Base-by-base conservation (phyloP, 345 rosid genomes). In the Moringa oleifera region DNA sequence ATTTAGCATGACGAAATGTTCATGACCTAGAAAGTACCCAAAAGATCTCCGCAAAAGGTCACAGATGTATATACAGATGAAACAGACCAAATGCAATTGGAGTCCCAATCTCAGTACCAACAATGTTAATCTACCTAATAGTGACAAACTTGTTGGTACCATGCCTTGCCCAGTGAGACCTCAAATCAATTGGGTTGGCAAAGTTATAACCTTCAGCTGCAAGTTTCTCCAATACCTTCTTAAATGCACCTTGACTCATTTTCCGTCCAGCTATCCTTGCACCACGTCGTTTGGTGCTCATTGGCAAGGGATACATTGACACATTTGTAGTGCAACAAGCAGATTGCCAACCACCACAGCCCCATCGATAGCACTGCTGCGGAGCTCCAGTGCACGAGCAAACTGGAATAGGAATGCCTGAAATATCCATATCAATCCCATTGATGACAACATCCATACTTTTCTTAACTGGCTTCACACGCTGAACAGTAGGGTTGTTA, bases 131-230 rank as follows among this genome's bases (percentile, higher is more conserved):
- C 90, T 90, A 94, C 80, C 96, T 94, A 86, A 94, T 94, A 2
- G 99, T 94, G 74, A 94, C 96, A 31, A 90, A 90, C 91, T 91
- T 94, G 84, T 90, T 90, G 69, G 99, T 94, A 37, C 99, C 99
- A 77, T 94, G 99, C 78, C 85, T 88, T 4, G 99, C 97, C 99
- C 99, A 94, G 73, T 94, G 88, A 55, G 79, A 70, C 87, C 87
- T 89, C 77, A 92, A 73, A 79, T 92, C 98, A 72, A 92, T 86
- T 2, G 97, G 74, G 73, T 84, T 85, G 66, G 74, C 66, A 68
- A 92, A 87, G 77, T 81, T 79, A 77, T 77, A 87, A 23, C 96
- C 97, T 75, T 90, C 99, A 22, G 88, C 85, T 16, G 95, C 96
- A 11, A 94, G 93, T 73, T 88, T 90, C 88, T 86, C 97, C 76